phyloP scores from a whole-genome alignment of 83 land plant species.

The Diphasiastrum complanatum region DNA sequence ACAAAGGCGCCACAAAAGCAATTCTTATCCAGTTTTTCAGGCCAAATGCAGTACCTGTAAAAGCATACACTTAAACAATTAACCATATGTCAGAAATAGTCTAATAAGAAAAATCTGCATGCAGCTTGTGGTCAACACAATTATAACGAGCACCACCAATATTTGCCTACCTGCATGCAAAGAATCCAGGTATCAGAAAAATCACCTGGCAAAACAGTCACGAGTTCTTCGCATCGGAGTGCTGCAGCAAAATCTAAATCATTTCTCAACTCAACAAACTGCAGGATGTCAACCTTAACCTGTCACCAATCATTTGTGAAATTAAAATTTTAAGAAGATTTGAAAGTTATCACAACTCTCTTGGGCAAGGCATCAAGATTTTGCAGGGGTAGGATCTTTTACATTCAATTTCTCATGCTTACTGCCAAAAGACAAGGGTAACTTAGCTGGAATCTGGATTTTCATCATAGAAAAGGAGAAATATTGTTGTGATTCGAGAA shows the following conservation, averaged over 20 bases:
- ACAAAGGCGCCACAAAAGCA: conserved; percentile 44
- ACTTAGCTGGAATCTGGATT: no score
- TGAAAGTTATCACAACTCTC: no score
- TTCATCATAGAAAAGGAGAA: background rate
- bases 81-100: no score
- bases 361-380: background rate
- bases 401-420: no score
- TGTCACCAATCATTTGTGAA: no score
- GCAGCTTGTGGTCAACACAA: no score
- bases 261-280: conserved; percentile 27
- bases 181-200: background rate
- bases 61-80: no score
- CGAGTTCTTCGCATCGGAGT: conserved; percentile 47
- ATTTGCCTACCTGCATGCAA: background rate
- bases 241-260: conserved; percentile 43
- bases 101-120: no score
- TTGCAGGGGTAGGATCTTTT: background rate
- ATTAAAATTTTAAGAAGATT: no score
- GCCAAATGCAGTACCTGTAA: conserved; percentile 60
- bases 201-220: conserved; percentile 48
- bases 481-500: background rate
- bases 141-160: background rate
- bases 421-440: no score
- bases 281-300: conserved; percentile 34
- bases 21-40: conserved; percentile 69